Conservation (phyloP, 2,329 filamentous ascomycete genomes). For the Onygena corvina region DNA sequence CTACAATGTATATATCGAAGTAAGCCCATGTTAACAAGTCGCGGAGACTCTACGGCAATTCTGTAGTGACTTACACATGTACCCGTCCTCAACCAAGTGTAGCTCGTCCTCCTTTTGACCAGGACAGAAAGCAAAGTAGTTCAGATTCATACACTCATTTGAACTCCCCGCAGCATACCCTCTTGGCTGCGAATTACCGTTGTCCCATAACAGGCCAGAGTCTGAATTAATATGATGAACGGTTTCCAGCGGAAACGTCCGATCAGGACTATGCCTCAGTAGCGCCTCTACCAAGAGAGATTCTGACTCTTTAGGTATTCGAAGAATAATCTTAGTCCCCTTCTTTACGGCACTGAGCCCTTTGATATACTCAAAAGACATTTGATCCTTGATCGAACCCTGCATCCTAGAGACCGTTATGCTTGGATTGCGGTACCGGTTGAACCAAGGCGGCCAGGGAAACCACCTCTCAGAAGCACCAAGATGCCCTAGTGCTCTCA, state of each 20-base stretch:
- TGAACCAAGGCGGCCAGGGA: constrained; percentile 12
- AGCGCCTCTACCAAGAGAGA: constrained; percentile 7
- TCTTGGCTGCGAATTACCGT: constrained; percentile 5
- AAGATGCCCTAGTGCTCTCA: constrained; percentile 12
- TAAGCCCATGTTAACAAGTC: no score
- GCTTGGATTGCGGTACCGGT: constrained; percentile 11
- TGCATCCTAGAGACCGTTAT: constrained; percentile 9
- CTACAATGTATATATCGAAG: neutral
- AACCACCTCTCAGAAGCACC: constrained; percentile 11
- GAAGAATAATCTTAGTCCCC: constrained; percentile 9
- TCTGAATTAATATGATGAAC: constrained; percentile 9
- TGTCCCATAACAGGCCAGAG: constrained; percentile 12
- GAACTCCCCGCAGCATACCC: constrained; percentile 11
- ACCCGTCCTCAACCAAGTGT: constrained; percentile 10
- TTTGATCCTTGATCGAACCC: constrained; percentile 6
- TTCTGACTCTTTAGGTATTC: constrained; percentile 5
- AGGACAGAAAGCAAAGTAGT: constrained; percentile 11
- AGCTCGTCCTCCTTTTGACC: constrained; percentile 11
- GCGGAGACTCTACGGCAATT: neutral
- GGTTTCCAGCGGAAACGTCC: constrained; percentile 9
- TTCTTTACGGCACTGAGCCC: constrained; percentile 10
- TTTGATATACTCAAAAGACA: constrained; percentile 2
- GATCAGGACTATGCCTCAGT: constrained; percentile 2
- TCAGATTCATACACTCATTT: constrained; percentile 12
- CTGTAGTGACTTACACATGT: constrained; percentile 9